These are phyloP conservation scores for Lepidium africanum DNA, from an alignment of 345 rosid genomes.

Conservation along the genomic window DNA sequence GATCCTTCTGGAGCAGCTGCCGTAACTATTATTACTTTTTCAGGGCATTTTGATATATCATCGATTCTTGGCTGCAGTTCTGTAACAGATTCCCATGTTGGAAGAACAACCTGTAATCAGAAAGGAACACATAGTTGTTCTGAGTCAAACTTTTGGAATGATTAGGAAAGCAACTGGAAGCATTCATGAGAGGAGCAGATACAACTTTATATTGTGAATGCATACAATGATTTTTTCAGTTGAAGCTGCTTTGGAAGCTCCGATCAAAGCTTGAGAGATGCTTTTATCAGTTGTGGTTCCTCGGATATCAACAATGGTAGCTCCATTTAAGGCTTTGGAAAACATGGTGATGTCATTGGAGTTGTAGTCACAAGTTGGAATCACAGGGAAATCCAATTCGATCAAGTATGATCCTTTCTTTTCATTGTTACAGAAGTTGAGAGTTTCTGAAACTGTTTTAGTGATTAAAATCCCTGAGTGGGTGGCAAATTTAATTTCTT, in stretches of 20 bases:
- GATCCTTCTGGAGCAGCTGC: constrained; percentile 43
- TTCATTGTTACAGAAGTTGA: neutral
- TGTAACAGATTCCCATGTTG: constrained; percentile 45
- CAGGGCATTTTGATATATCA: constrained; percentile 43
- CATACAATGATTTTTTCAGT: constrained; percentile 26
- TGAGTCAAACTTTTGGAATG: too few species aligned
- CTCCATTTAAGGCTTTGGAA: constrained; percentile 23
- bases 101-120: constrained; percentile 34
- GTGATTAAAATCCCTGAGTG: constrained; percentile 54
- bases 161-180: too few species aligned
- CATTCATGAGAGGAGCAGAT: too few species aligned
- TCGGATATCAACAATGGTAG: constrained; percentile 42
- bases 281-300: constrained; percentile 21
- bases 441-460: constrained; percentile 28
- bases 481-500: constrained; percentile 45
- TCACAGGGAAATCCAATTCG: constrained; percentile 48
- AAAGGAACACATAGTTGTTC: neutral
- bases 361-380: constrained; percentile 29
- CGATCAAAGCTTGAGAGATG: constrained; percentile 32
- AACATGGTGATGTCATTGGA: constrained; percentile 16
- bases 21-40: constrained; percentile 43
- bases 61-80: constrained; percentile 44
- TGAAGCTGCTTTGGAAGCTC: constrained; percentile 32
- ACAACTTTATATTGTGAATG: too few species aligned
- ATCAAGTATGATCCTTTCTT: constrained; percentile 26